phyloP scores from a whole-genome alignment of 768 basidiomycete genomes.

The Mycena albidolilacea region DNA sequence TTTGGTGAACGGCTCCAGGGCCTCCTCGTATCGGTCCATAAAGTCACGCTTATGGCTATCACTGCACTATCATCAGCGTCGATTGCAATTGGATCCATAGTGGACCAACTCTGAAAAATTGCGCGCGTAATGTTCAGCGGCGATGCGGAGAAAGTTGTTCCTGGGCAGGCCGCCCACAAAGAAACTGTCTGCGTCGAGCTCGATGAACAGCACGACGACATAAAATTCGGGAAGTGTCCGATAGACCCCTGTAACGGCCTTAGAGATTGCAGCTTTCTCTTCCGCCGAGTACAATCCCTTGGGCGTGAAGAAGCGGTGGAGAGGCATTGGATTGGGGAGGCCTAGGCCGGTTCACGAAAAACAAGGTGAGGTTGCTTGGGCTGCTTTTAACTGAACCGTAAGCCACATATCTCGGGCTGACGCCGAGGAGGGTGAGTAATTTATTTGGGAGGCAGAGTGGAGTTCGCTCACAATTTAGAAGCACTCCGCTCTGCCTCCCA shows the following conservation, averaged over 20 bases:
- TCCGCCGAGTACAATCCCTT: constrained; percentile 41
- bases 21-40: constrained; percentile 36
- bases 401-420: too few species aligned
- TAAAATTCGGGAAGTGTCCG: constrained; percentile 40
- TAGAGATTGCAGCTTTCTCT: constrained; percentile 42
- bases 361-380: not conserved
- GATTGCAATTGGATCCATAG: too few species aligned
- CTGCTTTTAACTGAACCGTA: not conserved
- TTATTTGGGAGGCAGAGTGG: not conserved
- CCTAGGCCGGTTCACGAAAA: not conserved
- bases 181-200: constrained; percentile 39
- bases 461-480: not conserved
- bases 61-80: not conserved
- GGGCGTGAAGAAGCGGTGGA: constrained; percentile 45
- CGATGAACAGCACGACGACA: constrained; percentile 45
- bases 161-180: constrained; percentile 42
- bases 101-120: constrained; percentile 35
- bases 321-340: constrained; percentile 40
- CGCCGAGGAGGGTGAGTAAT: not conserved
- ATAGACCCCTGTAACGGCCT: constrained; percentile 42
- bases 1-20: constrained; percentile 35
- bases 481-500: not conserved
- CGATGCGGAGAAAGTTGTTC: constrained; percentile 40
- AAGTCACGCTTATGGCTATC: constrained; percentile 27
- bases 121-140: constrained; percentile 41